A percentile compares a stretch with the other conserved stretches of the same genome.
Evolutionary conservation across 768 basidiomycete genomes (phyloP).

Genomic region (Sarcodon aspratus): DNA sequence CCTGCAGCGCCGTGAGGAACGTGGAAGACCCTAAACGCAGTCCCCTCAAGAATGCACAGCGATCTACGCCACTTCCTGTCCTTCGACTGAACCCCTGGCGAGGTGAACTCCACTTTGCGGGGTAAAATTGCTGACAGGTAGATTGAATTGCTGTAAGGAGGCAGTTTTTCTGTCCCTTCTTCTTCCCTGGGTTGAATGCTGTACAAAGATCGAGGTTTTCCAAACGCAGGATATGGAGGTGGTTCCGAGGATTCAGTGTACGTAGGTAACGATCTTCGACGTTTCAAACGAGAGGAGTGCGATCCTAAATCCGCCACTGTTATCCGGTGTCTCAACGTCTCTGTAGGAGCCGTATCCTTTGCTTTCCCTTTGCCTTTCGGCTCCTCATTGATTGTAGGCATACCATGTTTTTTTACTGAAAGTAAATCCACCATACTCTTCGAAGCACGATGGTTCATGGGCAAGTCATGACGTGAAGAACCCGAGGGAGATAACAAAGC

Average conservation of each 20-base stretch:
- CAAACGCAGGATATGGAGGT: slow-evolving; percentile 49
- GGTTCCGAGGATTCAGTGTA: slow-evolving; percentile 47
- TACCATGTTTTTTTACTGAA: slow-evolving; percentile 5
- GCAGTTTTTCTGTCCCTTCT: slow-evolving; percentile 75
- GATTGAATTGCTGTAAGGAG: slow-evolving; percentile 71
- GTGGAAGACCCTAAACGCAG: slow-evolving; percentile 71
- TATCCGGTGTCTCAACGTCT: slow-evolving; percentile 1
- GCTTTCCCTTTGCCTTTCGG: slow-evolving; percentile 3
- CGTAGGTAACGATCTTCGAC: slow-evolving; percentile 63
- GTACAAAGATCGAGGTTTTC: background rate
- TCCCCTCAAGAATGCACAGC: slow-evolving; percentile 86
- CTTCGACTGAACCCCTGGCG: slow-evolving; percentile 76
- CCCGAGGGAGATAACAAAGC: slow-evolving; percentile 13
- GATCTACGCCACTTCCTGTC: slow-evolving; percentile 90
- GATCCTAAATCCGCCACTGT: background rate
- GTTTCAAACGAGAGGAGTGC: slow-evolving; percentile 6
- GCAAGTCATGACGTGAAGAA: slow-evolving; percentile 7
- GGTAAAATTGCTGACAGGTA: slow-evolving; percentile 75
- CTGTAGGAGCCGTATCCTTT: background rate
- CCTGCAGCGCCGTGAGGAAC: slow-evolving; percentile 30
- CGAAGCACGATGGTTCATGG: slow-evolving; percentile 51
- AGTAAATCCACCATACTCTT: slow-evolving; percentile 53
- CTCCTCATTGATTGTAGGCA: slow-evolving; percentile 2
- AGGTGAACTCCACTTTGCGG: slow-evolving; percentile 86
- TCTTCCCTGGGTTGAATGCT: slow-evolving; percentile 49